Evolutionary conservation across 1,139 yeast species (phyloP).

Genomic region (Petasospora fabianii): DNA sequence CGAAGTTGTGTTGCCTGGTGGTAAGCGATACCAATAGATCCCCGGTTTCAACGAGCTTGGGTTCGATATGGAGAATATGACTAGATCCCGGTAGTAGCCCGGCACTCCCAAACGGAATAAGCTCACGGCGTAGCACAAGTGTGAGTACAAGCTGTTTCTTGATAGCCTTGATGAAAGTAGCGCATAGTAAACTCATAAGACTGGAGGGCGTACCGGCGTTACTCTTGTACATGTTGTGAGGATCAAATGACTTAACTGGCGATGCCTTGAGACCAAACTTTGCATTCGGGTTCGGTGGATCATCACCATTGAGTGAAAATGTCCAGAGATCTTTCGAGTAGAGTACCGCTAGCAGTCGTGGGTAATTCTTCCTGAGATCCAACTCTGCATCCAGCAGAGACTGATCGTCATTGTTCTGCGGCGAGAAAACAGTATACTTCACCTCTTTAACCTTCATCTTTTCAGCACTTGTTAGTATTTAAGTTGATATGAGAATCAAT

Average conservation of each 20-base stretch:
- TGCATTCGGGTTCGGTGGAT: slow-evolving; percentile 31
- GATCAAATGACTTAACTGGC: slow-evolving; percentile 34
- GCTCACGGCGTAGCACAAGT: slow-evolving; percentile 37
- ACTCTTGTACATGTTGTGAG: slow-evolving; percentile 34
- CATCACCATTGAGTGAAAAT: slow-evolving; percentile 41
- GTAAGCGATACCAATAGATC: slow-evolving; percentile 41
- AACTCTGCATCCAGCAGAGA: slow-evolving; percentile 58
- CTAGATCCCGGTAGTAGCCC: slow-evolving; percentile 31
- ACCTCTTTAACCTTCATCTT: slow-evolving; percentile 22
- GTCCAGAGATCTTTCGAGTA: slow-evolving; percentile 63
- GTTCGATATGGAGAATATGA: slow-evolving; percentile 47
- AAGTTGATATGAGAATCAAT: background rate
- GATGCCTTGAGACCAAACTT: slow-evolving; percentile 32
- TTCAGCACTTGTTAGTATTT: slow-evolving; percentile 6
- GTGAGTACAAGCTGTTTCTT: slow-evolving; percentile 50
- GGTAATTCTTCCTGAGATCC: slow-evolving; percentile 46
- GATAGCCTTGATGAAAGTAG: slow-evolving; percentile 59
- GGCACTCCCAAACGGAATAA: slow-evolving; percentile 55
- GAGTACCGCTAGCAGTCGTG: slow-evolving; percentile 52
- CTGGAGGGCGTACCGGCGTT: slow-evolving; percentile 17
- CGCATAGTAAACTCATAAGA: slow-evolving; percentile 26
- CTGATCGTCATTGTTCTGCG: slow-evolving; percentile 31
- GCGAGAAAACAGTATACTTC: slow-evolving; percentile 17
- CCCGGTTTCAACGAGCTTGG: slow-evolving; percentile 50
- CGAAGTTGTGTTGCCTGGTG: slow-evolving; percentile 28